Base-by-base conservation (phyloP, 768 basidiomycete genomes). In the Sporobolomyces roseus region DNA sequence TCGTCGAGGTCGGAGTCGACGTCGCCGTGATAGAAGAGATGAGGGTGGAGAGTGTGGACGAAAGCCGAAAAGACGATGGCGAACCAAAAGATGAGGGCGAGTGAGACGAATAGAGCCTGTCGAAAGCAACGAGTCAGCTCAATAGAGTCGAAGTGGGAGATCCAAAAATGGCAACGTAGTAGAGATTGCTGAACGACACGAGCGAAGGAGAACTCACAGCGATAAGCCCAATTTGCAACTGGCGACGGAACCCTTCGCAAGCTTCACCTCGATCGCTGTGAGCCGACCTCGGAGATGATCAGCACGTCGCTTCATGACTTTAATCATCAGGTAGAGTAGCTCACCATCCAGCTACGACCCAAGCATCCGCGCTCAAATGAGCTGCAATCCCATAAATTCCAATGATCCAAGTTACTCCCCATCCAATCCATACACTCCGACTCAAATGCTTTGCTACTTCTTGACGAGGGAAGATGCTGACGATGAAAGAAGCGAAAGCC, bases 41-140 rank as follows among this genome's bases (percentile, higher is more conserved):
- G 51, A 3, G 69, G 69, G 41, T 70, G 69, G 1, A 70, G 55
- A 9, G 61, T 59, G 69, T 70, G 69, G 17, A 63, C 61, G 30
- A 38, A 70, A n/a, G 69, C 48, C 14, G 69, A 65, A 27, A 58
- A 45, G 41, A 66, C 29, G 48, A 70, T 9, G 48, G 27, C 27
- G 61, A 62, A 58, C 52, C 53, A 66, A 38, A 70, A 70, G 30
- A 38, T 50, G 64, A 70, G 25, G 33, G 43, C 36, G 25, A 70
- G 53, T 1, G 69, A 65, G 7, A 43, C 45, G 43, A 66, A 58
- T 25, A 70, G 49, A 21, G 41, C 36, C 69, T 70, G n/a, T 45
- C 10, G 17, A 41, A 7, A 30, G 2, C n/a, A 16, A 27, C 35
- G 45, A n/a, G 17, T 30, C 35, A 36, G 30, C 16, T 13, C n/a